A percentile compares a stretch with the other conserved stretches of the same genome.
These are phyloP conservation scores for Phytophthora tubulina DNA, from an alignment of 352 stramenopile genomes.

Conservation along the genomic window DNA sequence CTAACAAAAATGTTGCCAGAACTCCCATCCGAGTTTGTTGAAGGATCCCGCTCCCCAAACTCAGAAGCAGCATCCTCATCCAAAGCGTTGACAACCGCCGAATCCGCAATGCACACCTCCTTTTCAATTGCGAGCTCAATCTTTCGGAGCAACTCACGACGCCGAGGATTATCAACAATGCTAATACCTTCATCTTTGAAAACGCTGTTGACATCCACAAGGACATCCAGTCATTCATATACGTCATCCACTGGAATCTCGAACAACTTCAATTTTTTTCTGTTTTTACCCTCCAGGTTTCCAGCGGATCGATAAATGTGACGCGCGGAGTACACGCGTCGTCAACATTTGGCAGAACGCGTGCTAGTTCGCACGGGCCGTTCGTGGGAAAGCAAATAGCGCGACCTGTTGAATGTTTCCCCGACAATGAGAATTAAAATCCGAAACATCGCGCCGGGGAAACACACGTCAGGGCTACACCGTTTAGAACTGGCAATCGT, in stretches of 20 bases:
- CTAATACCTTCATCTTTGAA: conserved; percentile 17
- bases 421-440: conserved; percentile 19
- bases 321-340: conserved; percentile 4
- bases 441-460: too few species aligned
- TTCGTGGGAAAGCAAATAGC: conserved; percentile 28
- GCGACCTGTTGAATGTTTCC: conserved; percentile 21
- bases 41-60: not conserved
- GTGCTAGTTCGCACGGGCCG: not conserved
- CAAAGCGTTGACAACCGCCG: not conserved
- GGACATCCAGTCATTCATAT: conserved; percentile 17
- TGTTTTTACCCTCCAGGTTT: conserved; percentile 12
- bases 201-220: conserved; percentile 9
- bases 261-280: conserved; percentile 17
- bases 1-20: conserved; percentile 3
- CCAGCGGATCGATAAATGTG: conserved; percentile 24
- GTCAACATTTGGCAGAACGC: conserved; percentile 14
- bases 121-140: not conserved
- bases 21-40: too few species aligned
- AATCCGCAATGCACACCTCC: not conserved
- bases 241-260: conserved; percentile 4
- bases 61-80: not conserved
- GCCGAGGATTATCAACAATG: not conserved
- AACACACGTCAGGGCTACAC: conserved; percentile 10
- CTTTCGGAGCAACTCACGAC: not conserved
- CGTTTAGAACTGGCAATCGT: conserved; percentile 13